A percentile compares a stretch with the other conserved stretches of the same genome.
Conservation (phyloP, 345 rosid species). For the Eucalyptus curtisii region DNA sequence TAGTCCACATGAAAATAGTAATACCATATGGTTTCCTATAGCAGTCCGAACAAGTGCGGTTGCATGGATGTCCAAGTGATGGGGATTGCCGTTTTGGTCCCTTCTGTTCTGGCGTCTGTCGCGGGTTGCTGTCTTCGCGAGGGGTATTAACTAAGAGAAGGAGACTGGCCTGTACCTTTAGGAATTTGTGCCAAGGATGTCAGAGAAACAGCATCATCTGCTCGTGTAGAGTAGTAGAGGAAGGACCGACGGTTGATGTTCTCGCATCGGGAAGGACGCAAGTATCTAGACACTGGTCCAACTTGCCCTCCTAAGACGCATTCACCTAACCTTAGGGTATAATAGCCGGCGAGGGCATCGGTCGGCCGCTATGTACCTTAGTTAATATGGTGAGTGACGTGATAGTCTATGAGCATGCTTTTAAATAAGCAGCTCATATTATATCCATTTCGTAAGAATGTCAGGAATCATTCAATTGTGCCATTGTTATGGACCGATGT, state of each 20-base stretch:
- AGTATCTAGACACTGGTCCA: neutral
- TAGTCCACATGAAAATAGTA: neutral
- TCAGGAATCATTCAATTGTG: neutral
- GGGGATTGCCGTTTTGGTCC: neutral
- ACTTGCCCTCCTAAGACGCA: neutral
- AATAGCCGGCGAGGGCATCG: neutral
- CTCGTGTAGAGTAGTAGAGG: neutral
- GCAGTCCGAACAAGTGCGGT: neutral
- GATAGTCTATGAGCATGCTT: neutral
- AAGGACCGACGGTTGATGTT: neutral
- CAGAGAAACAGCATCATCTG: neutral
- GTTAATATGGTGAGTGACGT: neutral
- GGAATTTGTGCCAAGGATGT: neutral
- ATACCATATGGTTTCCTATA: neutral
- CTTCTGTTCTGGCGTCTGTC: neutral
- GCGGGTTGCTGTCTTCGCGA: neutral
- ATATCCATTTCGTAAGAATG: neutral
- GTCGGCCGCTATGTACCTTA: neutral
- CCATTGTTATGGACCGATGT: no score
- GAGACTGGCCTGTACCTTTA: neutral
- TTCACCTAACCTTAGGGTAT: neutral
- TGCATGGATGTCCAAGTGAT: neutral
- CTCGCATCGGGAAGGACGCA: neutral
- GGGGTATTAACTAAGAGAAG: neutral
- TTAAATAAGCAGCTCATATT: neutral